phyloP scores from a whole-genome alignment of 768 basidiomycete species.

The Gyrodon lividus region DNA sequence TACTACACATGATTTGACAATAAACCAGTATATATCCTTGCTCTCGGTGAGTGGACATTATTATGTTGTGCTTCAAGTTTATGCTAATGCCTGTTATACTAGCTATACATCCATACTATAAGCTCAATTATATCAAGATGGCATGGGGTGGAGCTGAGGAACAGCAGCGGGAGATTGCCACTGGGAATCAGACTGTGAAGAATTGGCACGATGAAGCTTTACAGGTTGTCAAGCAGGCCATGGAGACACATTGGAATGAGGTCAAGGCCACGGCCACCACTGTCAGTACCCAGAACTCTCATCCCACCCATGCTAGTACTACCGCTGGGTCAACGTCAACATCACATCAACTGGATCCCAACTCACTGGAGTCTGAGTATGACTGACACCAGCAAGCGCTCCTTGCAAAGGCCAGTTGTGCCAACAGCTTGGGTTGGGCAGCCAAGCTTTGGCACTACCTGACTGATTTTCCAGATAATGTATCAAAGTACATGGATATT shows the following conservation, averaged over 20 bases:
- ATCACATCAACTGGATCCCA: too few relatives aligned
- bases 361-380: not conserved
- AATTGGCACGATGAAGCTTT: slow-evolving; percentile 16
- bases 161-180: slow-evolving; percentile 9
- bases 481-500: slow-evolving; percentile 13
- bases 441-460: slow-evolving; percentile 13
- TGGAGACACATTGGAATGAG: slow-evolving; percentile 2
- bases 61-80: not conserved
- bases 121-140: slow-evolving; percentile 26
- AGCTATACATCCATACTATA: slow-evolving; percentile 34
- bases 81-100: not conserved
- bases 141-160: slow-evolving; percentile 30
- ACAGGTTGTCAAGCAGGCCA: slow-evolving; percentile 5
- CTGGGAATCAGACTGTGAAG: slow-evolving; percentile 9
- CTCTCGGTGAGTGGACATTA: slow-evolving; percentile 22
- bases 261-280: too few relatives aligned
- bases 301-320: too few relatives aligned
- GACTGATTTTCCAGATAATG: slow-evolving; percentile 4
- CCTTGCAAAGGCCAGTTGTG: not conserved
- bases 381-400: not conserved
- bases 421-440: not conserved
- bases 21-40: slow-evolving; percentile 18
- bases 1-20: slow-evolving; percentile 17
- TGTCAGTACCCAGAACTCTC: too few relatives aligned
- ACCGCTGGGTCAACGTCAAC: too few relatives aligned